Evolutionary conservation across 768 basidiomycete genomes (phyloP).

Genomic region (Boletus speciosus): DNA sequence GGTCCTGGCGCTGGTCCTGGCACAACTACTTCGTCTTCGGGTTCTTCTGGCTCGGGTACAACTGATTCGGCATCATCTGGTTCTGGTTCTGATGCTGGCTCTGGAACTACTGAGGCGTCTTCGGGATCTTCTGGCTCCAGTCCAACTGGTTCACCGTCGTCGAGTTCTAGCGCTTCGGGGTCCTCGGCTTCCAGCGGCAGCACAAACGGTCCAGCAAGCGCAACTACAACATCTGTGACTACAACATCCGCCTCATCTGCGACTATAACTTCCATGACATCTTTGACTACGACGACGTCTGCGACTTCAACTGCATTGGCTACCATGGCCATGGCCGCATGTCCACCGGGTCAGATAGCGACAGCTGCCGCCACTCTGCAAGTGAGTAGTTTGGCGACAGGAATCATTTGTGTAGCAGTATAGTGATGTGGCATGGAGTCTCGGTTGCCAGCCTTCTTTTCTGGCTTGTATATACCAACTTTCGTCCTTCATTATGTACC

Average conservation of each 20-base stretch:
- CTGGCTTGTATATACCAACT: constrained; percentile 17
- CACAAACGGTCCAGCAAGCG: neutral
- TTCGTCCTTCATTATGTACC: constrained; percentile 5
- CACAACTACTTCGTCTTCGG: no score
- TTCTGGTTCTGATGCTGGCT: no score
- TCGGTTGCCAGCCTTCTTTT: neutral
- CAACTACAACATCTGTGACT: neutral
- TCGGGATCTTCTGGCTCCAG: no score
- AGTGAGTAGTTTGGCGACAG: neutral
- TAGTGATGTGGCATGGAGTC: neutral
- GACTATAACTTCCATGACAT: neutral
- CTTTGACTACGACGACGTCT: constrained; percentile 1
- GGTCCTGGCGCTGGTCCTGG: no score
- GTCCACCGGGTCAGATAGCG: constrained; percentile 16
- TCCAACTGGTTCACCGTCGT: neutral
- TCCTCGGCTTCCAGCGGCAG: neutral
- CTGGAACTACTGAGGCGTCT: no score
- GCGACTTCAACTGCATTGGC: neutral
- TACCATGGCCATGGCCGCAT: neutral
- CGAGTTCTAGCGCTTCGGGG: neutral
- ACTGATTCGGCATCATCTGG: no score
- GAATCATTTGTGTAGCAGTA: constrained; percentile 12
- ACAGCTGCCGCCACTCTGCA: neutral
- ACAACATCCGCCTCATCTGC: neutral
- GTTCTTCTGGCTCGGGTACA: no score